Percentiles rank a stretch among this genome's conserved stretches.
Conservation (phyloP, 805 yeast genomes). For the Crinitomyces ghanaensis region DNA sequence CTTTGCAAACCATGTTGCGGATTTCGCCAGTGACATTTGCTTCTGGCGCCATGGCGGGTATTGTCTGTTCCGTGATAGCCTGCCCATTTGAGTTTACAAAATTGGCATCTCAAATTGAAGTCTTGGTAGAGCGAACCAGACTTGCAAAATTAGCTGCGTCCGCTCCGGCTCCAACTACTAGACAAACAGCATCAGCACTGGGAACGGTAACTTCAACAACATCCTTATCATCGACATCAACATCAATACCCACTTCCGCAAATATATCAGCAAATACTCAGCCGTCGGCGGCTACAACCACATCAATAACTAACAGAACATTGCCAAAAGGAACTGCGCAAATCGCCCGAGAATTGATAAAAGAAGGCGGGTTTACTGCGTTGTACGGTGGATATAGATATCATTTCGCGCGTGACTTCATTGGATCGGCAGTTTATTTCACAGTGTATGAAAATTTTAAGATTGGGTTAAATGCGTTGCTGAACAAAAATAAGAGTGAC, state of each 20-base stretch:
- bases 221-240: too few relatives aligned
- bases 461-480: constrained; percentile 21
- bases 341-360: constrained; percentile 42
- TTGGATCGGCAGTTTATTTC: constrained; percentile 65
- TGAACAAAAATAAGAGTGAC: constrained; percentile 8
- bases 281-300: constrained; percentile 4
- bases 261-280: too few relatives aligned
- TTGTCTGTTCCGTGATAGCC: constrained; percentile 37
- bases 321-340: constrained; percentile 28
- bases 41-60: constrained; percentile 62
- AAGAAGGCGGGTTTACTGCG: constrained; percentile 49
- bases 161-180: constrained; percentile 19
- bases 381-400: constrained; percentile 63
- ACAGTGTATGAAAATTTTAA: constrained; percentile 67
- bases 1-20: constrained; percentile 6
- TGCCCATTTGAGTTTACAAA: constrained; percentile 84
- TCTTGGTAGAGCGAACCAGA: constrained; percentile 27
- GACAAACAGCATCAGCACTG: constrained; percentile 23
- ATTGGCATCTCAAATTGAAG: constrained; percentile 61
- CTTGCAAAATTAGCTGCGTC: constrained; percentile 1
- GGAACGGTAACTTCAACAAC: too few relatives aligned
- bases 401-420: constrained; percentile 56
- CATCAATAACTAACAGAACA: constrained; percentile 9
- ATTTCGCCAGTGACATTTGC: constrained; percentile 18
- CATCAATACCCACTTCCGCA: too few relatives aligned